Base-by-base conservation (phyloP, 1,139 yeast genomes). In the Kazachstania sp. region DNA sequence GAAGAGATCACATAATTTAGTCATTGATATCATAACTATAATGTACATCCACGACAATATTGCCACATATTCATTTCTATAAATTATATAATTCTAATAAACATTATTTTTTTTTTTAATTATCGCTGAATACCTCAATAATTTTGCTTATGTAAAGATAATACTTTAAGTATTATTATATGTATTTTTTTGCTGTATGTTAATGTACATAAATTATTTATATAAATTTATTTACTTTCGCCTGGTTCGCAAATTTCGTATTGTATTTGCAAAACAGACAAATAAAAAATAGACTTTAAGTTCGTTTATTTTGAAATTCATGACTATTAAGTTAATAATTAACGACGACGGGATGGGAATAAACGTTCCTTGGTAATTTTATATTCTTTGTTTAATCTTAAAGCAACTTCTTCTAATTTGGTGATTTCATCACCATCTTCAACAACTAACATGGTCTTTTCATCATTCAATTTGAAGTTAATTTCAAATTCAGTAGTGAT, bases 371-470 rank as follows among this genome's bases (percentile, higher is more conserved):
- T 61, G 36, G 57, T 56, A 45, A 61, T 59, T 51, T 60, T 63
- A 45, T 60, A 86, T 75, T 86, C 88, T 59, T 92, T 97, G 57
- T 90, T 85, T 72, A 94, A 76, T 46, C 83, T 79, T 56, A 87
- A 75, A 20, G 97, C 95, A 64, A 90, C 78, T 64, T 84, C 90
- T 74, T 92, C 97, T 67, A 92, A 76, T 66, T 82, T 83, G 51
- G 94, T 76, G 61, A 88, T 78, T 64, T 86, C 95, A 48, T 82
- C 86, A 56, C 86, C 94, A 59, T 78, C 80, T 51, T 81, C 70
- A 70, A 76, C 79, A 60, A 74, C 80, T 64, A 79, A 71, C 55
- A 74, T 75, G 63, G 74, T 73, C 58, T 76, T 76, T 56, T 70
- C 76, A 62, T 75, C 81, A 64, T 74, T 86, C 66, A 79, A 74